phyloP scores from a whole-genome alignment of 345 rosid species.

The Cardamine resedifolia region DNA sequence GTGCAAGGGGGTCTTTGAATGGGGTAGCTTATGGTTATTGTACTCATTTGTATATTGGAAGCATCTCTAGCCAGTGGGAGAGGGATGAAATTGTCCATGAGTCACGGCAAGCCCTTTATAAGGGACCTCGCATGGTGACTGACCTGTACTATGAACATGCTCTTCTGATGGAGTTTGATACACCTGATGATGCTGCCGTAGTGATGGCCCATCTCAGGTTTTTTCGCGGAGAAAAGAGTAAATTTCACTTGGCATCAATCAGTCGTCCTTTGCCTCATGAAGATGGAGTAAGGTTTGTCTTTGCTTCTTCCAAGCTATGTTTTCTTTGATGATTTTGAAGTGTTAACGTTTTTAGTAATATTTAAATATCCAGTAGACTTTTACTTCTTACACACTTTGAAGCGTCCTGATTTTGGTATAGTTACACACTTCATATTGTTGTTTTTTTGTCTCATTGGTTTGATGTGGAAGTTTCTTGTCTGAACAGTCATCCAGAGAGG shows the following conservation, averaged over 20 bases:
- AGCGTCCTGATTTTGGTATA: slow-evolving; percentile 14
- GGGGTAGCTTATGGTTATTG: slow-evolving; percentile 83
- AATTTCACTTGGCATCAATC: slow-evolving; percentile 46
- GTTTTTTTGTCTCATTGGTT: slow-evolving; percentile 6
- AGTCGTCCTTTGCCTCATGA: slow-evolving; percentile 55
- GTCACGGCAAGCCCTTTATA: slow-evolving; percentile 75
- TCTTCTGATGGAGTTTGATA: slow-evolving; percentile 83
- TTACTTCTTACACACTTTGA: slow-evolving; percentile 16
- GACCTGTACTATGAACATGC: slow-evolving; percentile 82
- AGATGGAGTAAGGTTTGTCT: slow-evolving; percentile 58
- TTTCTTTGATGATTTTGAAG: slow-evolving; percentile 7
- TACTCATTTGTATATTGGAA: slow-evolving; percentile 74
- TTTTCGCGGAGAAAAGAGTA: slow-evolving; percentile 59
- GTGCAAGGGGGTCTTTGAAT: slow-evolving; percentile 72
- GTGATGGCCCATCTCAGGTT: slow-evolving; percentile 88
- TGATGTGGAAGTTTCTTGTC: slow-evolving; percentile 33
- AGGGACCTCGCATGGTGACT: slow-evolving; percentile 74
- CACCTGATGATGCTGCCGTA: slow-evolving; percentile 85
- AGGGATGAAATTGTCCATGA: slow-evolving; percentile 86
- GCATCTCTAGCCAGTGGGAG: slow-evolving; percentile 78
- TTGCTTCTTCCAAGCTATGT: slow-evolving; percentile 24
- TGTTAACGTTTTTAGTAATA: slow-evolving; percentile 1
- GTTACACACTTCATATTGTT: not conserved
- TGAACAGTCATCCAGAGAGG: slow-evolving; percentile 56
- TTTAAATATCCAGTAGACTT: not conserved